These are phyloP conservation scores for Ophiocordyceps camponoti-leonardi DNA, from an alignment of 2,329 filamentous ascomycete genomes.

Conservation along the genomic window DNA sequence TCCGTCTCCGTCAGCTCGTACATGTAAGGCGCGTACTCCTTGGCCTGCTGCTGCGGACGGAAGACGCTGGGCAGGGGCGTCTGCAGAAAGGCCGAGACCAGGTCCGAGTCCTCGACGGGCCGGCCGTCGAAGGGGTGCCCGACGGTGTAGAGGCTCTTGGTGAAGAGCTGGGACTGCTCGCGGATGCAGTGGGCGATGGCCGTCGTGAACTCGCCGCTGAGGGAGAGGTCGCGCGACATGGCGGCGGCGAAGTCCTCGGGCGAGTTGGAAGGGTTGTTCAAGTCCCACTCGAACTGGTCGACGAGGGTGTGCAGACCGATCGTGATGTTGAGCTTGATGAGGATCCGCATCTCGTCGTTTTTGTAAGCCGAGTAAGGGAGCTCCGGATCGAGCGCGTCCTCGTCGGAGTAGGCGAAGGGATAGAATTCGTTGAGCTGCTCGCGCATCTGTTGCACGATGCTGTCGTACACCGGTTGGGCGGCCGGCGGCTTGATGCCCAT, in stretches of 20 bases:
- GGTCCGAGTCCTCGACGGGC: constrained; percentile 79
- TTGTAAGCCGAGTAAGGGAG: constrained; percentile 89
- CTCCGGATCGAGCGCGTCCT: constrained; percentile 78
- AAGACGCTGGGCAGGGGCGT: constrained; percentile 73
- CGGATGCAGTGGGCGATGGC: constrained; percentile 96
- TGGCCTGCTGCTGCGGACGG: constrained; percentile 78
- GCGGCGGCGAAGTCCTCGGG: constrained; percentile 84
- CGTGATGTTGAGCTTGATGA: constrained; percentile 93
- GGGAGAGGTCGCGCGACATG: constrained; percentile 78
- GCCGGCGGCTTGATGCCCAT: constrained; percentile 62
- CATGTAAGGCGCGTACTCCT: constrained; percentile 84
- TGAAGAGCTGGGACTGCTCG: constrained; percentile 89
- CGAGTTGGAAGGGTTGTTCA: constrained; percentile 86
- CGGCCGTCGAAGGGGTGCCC: constrained; percentile 91
- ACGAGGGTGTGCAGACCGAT: constrained; percentile 88
- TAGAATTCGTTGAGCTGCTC: constrained; percentile 91
- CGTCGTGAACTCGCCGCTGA: constrained; percentile 91
- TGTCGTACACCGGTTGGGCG: constrained; percentile 43
- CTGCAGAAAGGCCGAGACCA: constrained; percentile 69
- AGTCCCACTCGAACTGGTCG: constrained; percentile 98
- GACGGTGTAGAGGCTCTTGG: constrained; percentile 78
- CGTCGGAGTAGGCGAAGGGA: constrained; percentile 76
- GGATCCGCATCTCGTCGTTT: constrained; percentile 95
- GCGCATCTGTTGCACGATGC: constrained; percentile 51
- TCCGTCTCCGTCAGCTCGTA: constrained; percentile 89